These are phyloP conservation scores for Petrea volubilis DNA, from an alignment of 257 asterid genomes.

Conservation along the genomic window DNA sequence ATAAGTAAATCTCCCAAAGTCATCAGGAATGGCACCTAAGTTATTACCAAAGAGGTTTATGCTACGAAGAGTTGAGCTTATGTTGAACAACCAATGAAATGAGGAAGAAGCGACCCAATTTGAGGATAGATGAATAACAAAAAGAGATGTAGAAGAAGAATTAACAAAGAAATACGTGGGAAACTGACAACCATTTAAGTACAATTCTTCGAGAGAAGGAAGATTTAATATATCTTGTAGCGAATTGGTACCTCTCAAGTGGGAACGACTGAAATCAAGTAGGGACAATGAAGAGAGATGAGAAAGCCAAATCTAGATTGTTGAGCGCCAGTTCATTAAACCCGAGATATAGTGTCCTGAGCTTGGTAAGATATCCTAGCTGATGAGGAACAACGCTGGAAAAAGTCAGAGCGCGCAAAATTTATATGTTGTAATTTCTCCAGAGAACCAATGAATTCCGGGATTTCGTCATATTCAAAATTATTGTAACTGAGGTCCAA, in stretches of 20 bases:
- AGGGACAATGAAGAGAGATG: constrained; percentile 15
- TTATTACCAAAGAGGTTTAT: constrained; percentile 21
- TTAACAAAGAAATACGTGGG: neutral
- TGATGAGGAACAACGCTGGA: neutral
- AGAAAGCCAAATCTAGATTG: constrained; percentile 25
- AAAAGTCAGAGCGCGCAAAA: neutral
- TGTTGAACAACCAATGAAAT: constrained; percentile 28
- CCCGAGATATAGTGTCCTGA: constrained; percentile 13
- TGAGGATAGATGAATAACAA: neutral
- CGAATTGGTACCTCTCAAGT: constrained; percentile 10
- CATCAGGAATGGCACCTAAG: constrained; percentile 30
- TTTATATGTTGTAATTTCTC: neutral
- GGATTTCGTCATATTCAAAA: constrained; percentile 5
- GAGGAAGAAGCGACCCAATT: constrained; percentile 12
- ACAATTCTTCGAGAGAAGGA: constrained; percentile 7
- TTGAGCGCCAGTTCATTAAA: neutral
- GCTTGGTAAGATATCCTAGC: constrained; percentile 14
- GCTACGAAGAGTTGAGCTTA: neutral
- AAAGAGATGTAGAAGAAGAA: constrained; percentile 17
- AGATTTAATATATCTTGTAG: constrained; percentile 16
- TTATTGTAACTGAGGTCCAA: constrained; percentile 33
- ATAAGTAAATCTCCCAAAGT: constrained; percentile 17
- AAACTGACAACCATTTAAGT: neutral
- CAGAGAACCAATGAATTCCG: constrained; percentile 11
- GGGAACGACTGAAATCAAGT: neutral